Evolutionary conservation across 495 filamentous ascomycete species (phyloP).

Genomic region (Daldinia vernicosa): DNA sequence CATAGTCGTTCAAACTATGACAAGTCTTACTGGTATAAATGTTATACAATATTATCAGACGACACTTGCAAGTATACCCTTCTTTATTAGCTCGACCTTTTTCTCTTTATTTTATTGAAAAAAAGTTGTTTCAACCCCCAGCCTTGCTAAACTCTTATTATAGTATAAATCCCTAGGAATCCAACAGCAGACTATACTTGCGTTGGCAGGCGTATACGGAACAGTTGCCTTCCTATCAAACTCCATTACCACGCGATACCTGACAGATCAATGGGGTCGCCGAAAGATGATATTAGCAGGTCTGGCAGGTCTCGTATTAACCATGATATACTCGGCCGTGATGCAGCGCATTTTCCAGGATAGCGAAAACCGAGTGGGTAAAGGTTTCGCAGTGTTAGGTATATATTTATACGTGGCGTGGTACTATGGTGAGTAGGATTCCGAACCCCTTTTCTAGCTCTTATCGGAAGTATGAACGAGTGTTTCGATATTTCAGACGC

Average conservation of each 20-base stretch:
- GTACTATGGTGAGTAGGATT: conserved; percentile 59
- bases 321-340: conserved; percentile 67
- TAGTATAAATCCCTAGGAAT: conserved; percentile 62
- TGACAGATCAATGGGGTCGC: conserved; percentile 69
- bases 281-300: conserved; percentile 67
- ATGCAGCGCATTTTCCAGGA: conserved; percentile 67
- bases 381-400: conserved; percentile 68
- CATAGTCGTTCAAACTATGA: conserved; percentile 68
- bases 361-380: conserved; percentile 63
- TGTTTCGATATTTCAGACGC: neutral
- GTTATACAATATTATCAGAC: conserved; percentile 55
- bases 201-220: conserved; percentile 65
- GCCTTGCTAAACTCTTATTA: too few relatives aligned
- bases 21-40: conserved; percentile 65
- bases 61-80: too few relatives aligned
- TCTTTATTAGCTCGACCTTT: too few relatives aligned
- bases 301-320: conserved; percentile 58
- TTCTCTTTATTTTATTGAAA: too few relatives aligned
- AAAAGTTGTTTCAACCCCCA: too few relatives aligned
- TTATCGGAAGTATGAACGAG: too few relatives aligned
- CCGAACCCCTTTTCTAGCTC: neutral
- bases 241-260: conserved; percentile 59
- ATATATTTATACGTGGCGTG: conserved; percentile 67
- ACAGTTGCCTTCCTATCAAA: conserved; percentile 65
- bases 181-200: conserved; percentile 59